A percentile compares a stretch with the other conserved stretches of the same genome.
These are phyloP conservation scores for Penicillium vulpinum DNA, from an alignment of 2,329 filamentous ascomycete genomes.

Conservation along the genomic window DNA sequence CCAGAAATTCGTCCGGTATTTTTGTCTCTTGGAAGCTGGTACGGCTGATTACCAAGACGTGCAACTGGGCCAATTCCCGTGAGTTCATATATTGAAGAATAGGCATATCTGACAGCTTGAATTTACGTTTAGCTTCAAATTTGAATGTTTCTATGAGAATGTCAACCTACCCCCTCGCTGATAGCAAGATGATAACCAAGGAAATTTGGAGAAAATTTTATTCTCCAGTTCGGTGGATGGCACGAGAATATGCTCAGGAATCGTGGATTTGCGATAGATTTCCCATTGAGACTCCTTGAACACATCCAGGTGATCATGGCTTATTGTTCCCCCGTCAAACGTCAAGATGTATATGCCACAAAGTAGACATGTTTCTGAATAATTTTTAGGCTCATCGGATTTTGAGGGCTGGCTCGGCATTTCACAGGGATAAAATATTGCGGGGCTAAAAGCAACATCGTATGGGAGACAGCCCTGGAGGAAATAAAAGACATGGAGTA, in stretches of 20 bases:
- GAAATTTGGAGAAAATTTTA: not conserved
- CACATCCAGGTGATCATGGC: not conserved
- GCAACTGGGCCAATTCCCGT: not conserved
- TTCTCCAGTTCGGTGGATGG: not conserved
- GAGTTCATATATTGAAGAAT: not conserved
- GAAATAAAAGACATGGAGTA: not conserved
- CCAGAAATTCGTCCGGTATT: not conserved
- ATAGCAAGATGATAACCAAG: not conserved
- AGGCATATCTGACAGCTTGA: not conserved
- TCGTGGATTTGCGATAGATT: not conserved
- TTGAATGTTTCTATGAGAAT: not conserved
- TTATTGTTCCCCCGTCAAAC: not conserved
- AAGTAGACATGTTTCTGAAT: not conserved
- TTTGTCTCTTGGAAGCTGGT: not conserved
- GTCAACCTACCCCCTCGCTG: not conserved
- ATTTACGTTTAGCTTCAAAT: not conserved
- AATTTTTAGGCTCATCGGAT: not conserved
- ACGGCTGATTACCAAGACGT: not conserved
- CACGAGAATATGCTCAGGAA: not conserved
- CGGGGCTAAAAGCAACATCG: too few relatives aligned
- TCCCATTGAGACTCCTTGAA: not conserved
- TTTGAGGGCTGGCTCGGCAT: not conserved
- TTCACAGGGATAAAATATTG: not conserved
- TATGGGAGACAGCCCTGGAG: too few relatives aligned
- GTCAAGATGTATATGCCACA: not conserved